Percentiles rank a stretch among this genome's conserved stretches.
These are phyloP conservation scores for Coix lacrymajobi DNA, from an alignment of 176 grass and related monocot genomes.

Conservation along the genomic window DNA sequence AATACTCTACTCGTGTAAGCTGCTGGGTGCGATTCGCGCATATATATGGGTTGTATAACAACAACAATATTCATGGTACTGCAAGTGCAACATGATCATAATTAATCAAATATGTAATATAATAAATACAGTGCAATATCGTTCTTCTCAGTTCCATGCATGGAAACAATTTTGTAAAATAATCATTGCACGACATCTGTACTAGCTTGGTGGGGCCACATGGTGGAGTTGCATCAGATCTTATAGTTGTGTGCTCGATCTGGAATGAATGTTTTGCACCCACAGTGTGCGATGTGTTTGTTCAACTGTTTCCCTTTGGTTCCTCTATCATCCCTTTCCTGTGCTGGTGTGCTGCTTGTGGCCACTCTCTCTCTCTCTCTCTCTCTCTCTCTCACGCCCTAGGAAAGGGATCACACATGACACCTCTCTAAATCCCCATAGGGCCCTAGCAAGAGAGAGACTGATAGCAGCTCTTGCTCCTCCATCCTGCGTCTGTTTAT, in stretches of 20 bases:
- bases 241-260: not conserved
- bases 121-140: not conserved
- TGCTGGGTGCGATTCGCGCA: not conserved
- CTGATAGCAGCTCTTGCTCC: constrained; percentile 38
- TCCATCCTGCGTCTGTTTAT: constrained; percentile 26
- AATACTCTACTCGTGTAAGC: not conserved
- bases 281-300: constrained; percentile 10
- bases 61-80: not conserved
- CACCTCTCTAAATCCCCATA: constrained; percentile 31
- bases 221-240: constrained; percentile 21
- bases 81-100: not conserved
- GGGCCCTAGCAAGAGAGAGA: constrained; percentile 27
- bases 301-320: constrained; percentile 20
- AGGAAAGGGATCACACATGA: constrained; percentile 28
- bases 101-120: not conserved
- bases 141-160: not conserved
- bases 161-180: not conserved
- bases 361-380: not conserved
- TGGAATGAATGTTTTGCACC: constrained; percentile 33
- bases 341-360: constrained; percentile 17
- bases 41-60: not conserved
- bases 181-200: not conserved
- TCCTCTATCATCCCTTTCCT: constrained; percentile 19
- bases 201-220: not conserved
- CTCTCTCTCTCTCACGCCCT: not conserved